Conservation (phyloP, 108 stramenopile species). For the Aureococcus anophagefferens region DNA sequence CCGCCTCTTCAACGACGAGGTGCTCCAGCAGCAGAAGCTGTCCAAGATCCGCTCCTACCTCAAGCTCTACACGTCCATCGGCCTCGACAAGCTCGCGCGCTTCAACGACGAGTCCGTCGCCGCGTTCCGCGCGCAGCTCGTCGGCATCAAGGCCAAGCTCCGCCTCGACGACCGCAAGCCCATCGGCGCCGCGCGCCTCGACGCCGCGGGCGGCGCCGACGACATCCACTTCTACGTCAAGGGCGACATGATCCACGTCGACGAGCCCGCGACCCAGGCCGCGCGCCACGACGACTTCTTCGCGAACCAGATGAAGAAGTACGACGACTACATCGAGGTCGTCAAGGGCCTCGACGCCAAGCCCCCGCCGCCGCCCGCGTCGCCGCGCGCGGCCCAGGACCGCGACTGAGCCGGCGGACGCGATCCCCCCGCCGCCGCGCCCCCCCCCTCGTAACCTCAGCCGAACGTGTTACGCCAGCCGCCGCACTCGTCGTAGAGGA, state of each 20-base stretch:
- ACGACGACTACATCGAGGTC: background rate
- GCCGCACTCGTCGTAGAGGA: no score
- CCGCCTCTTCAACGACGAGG: constrained; percentile 67
- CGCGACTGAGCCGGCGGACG: no score
- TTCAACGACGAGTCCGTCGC: constrained; percentile 60
- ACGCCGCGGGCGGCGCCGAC: constrained; percentile 10
- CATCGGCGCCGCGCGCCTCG: background rate
- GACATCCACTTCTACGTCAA: constrained; percentile 42
- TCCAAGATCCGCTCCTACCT: constrained; percentile 82
- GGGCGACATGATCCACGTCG: constrained; percentile 30
- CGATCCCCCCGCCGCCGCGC: no score
- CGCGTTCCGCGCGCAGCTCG: constrained; percentile 16
- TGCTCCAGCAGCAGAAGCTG: constrained; percentile 52
- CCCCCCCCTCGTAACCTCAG: no score
- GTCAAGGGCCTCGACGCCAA: background rate
- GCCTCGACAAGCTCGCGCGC: constrained; percentile 66
- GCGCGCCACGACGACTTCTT: background rate
- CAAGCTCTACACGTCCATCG: constrained; percentile 86
- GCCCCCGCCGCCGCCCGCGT: no score
- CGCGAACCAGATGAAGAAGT: background rate
- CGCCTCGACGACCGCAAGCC: constrained; percentile 1
- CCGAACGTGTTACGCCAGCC: no score
- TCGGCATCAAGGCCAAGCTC: constrained; percentile 23
- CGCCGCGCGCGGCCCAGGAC: no score
- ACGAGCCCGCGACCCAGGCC: constrained; percentile 11